A percentile compares a stretch with the other conserved stretches of the same genome.
phyloP scores from a whole-genome alignment of 169 alveolate genomes.

The Amoebophrya sp. region DNA sequence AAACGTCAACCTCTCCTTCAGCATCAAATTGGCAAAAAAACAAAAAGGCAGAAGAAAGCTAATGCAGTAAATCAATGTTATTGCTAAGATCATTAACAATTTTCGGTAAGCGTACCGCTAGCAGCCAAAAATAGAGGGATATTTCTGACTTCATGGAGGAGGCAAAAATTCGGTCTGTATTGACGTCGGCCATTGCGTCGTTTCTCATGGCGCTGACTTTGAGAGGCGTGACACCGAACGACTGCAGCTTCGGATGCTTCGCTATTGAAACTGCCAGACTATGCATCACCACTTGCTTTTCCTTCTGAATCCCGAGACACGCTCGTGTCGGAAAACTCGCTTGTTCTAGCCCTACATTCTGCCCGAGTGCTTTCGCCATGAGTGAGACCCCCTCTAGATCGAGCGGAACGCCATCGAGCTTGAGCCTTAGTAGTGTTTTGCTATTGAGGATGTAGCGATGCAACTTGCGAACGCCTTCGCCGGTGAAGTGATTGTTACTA shows the following conservation, averaged over 20 bases:
- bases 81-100: too few species aligned
- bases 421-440: neutral
- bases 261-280: neutral
- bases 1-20: too few species aligned
- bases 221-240: neutral
- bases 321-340: neutral
- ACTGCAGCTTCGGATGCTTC: neutral
- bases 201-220: neutral
- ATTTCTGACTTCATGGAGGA: neutral
- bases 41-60: too few species aligned
- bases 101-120: too few species aligned
- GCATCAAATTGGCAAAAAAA: too few species aligned
- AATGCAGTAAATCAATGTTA: too few species aligned
- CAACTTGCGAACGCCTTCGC: constrained; percentile 46
- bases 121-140: neutral
- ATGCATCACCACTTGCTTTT: neutral
- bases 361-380: neutral
- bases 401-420: neutral
- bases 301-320: neutral
- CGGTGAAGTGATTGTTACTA: constrained; percentile 34
- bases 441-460: constrained; percentile 33
- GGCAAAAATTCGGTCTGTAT: neutral
- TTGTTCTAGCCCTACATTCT: neutral
- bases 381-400: neutral
- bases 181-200: neutral